These are phyloP conservation scores for Rhodamnia rubescens DNA, from an alignment of 345 rosid species.

Conservation along the genomic window DNA sequence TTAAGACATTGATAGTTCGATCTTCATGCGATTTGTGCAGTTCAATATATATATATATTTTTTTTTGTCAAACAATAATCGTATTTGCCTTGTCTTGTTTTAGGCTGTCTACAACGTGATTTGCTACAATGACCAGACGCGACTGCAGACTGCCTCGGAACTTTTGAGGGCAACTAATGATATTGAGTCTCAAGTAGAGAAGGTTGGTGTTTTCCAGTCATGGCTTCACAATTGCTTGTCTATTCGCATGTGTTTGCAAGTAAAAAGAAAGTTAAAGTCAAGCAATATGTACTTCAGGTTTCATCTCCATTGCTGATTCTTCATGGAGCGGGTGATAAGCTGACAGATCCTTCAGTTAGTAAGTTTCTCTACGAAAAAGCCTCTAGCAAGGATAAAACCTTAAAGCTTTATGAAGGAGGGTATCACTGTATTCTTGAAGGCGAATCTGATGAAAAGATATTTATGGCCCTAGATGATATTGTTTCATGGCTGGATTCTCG, in stretches of 20 bases:
- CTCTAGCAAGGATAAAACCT: constrained; percentile 70
- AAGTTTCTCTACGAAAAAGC: constrained; percentile 62
- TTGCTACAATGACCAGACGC: constrained; percentile 40
- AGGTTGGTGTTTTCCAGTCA: constrained; percentile 21
- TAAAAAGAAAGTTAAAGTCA: not conserved
- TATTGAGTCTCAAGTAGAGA: constrained; percentile 53
- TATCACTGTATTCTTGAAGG: constrained; percentile 94
- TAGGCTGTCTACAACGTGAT: constrained; percentile 79
- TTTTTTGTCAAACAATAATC: not conserved
- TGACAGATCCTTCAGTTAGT: constrained; percentile 81
- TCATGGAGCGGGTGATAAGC: constrained; percentile 83
- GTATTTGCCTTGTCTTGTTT: not conserved
- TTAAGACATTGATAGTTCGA: not conserved
- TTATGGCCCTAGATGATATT: constrained; percentile 47
- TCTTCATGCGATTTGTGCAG: not conserved
- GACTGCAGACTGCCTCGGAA: constrained; percentile 70
- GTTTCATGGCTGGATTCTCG: constrained; percentile 66
- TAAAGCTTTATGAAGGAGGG: constrained; percentile 73
- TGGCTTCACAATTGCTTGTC: not conserved
- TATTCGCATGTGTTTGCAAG: not conserved
- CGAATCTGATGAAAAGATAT: constrained; percentile 67
- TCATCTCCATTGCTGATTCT: constrained; percentile 80
- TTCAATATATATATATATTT: not conserved
- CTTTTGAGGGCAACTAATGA: constrained; percentile 64
- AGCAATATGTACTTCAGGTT: constrained; percentile 27